Evolutionary conservation across 1,139 yeast genomes (phyloP).

Genomic region (Pichia kudriavzevii): DNA sequence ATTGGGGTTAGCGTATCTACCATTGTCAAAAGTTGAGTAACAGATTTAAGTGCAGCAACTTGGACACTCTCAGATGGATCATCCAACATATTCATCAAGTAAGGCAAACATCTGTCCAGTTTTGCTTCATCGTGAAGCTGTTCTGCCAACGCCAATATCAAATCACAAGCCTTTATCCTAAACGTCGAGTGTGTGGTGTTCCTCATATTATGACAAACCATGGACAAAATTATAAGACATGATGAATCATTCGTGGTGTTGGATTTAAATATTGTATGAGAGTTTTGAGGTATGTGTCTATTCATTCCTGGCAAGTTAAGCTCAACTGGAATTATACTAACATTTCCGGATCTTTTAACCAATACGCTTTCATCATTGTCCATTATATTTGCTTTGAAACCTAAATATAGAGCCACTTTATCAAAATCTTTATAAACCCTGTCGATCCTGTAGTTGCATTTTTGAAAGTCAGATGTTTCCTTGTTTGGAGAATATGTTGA

Average conservation of each 20-base stretch:
- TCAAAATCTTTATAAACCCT: slow-evolving; percentile 52
- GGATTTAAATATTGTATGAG: slow-evolving; percentile 25
- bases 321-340: slow-evolving; percentile 32
- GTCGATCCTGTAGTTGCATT: slow-evolving; percentile 55
- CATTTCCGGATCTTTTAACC: slow-evolving; percentile 1
- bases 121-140: slow-evolving; percentile 75
- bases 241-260: slow-evolving; percentile 35
- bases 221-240: slow-evolving; percentile 55
- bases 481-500: slow-evolving; percentile 27
- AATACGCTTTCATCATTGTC: slow-evolving; percentile 11
- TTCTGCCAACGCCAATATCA: slow-evolving; percentile 71
- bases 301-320: slow-evolving; percentile 45
- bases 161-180: slow-evolving; percentile 65
- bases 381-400: slow-evolving; percentile 29
- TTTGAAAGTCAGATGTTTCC: slow-evolving; percentile 20
- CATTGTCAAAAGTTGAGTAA: slow-evolving; percentile 55
- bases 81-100: slow-evolving; percentile 50
- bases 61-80: slow-evolving; percentile 54
- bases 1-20: slow-evolving; percentile 68
- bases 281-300: slow-evolving; percentile 37
- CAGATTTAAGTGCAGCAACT: slow-evolving; percentile 45
- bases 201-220: slow-evolving; percentile 58
- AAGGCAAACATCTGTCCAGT: slow-evolving; percentile 80
- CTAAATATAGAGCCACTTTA: slow-evolving; percentile 41
- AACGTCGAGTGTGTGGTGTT: slow-evolving; percentile 57